Percentiles rank a stretch among this genome's conserved stretches.
Conservation (phyloP, 805 yeast species). For the Cyberlindnera subsufficiens region DNA sequence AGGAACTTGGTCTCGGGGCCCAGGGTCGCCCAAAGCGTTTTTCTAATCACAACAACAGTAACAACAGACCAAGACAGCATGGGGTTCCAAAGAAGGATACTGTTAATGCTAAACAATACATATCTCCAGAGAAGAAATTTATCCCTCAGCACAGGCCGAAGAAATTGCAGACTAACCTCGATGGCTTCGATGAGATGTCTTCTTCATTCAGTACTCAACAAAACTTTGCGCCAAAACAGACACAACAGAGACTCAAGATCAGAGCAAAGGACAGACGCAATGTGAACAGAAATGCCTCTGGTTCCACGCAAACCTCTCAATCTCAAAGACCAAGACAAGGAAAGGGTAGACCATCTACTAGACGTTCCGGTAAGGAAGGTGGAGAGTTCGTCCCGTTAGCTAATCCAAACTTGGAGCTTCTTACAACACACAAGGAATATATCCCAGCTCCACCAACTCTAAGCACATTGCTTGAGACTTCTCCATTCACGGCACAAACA, state of each 20-base stretch:
- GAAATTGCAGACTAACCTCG: neutral
- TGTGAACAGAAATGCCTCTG: conserved; percentile 3
- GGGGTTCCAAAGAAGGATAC: too few relatives aligned
- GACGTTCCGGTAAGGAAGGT: neutral
- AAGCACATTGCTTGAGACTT: conserved; percentile 5
- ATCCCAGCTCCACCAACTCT: conserved; percentile 16
- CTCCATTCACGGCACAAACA: conserved; percentile 19
- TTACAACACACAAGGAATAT: conserved; percentile 10
- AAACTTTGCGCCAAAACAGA: neutral
- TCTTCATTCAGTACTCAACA: neutral
- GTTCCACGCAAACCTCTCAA: conserved; percentile 1
- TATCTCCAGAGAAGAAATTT: too few relatives aligned
- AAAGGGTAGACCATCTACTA: conserved; percentile 1
- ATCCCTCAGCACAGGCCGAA: neutral
- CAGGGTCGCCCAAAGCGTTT: conserved; percentile 1
- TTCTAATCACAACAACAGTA: neutral
- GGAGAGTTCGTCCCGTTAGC: neutral
- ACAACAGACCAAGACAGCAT: neutral
- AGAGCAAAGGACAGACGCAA: conserved; percentile 1
- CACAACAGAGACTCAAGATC: conserved; percentile 1
- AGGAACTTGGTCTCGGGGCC: neutral
- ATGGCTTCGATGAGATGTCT: neutral
- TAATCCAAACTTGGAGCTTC: conserved; percentile 16
- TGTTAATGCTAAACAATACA: too few relatives aligned
- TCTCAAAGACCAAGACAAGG: conserved; percentile 6